Percentiles rank a stretch among this genome's conserved stretches.
These are phyloP conservation scores for Boeremia lycopersici DNA, from an alignment of 2,329 filamentous ascomycete species.

Conservation along the genomic window DNA sequence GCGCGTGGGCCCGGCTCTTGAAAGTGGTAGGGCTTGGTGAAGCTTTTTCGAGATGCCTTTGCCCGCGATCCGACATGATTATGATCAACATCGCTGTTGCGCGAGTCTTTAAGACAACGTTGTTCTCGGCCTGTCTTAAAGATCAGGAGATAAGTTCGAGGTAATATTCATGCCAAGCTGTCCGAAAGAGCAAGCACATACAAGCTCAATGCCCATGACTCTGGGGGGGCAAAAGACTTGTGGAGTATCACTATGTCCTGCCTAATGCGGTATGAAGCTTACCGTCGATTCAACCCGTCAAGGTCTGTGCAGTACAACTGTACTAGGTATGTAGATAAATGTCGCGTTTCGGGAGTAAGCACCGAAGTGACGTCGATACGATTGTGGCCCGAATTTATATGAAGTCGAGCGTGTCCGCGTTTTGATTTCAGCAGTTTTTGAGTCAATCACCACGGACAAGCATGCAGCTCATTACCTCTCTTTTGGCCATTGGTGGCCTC, in stretches of 20 bases:
- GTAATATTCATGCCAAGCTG: background rate
- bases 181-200: background rate
- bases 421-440: conserved; percentile 5
- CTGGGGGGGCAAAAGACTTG: conserved; percentile 8
- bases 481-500: conserved; percentile 38
- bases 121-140: background rate
- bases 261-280: conserved; percentile 25
- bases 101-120: background rate
- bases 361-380: conserved; percentile 15
- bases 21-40: conserved; percentile 22
- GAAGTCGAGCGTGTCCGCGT: conserved; percentile 1
- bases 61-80: background rate
- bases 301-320: conserved; percentile 7
- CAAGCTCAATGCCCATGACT: conserved; percentile 5
- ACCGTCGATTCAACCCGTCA: conserved; percentile 11
- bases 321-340: no score
- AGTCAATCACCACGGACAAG: conserved; percentile 2
- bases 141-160: background rate
- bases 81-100: background rate
- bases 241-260: conserved; percentile 21
- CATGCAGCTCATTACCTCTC: conserved; percentile 41
- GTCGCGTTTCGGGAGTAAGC: conserved; percentile 6
- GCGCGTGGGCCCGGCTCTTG: background rate
- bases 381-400: conserved; percentile 2
- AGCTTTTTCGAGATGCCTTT: conserved; percentile 21